Percentiles rank a stretch among this genome's conserved stretches.
Conservation (phyloP, 306 rosid genomes). For the Leucaena leucocephala region DNA sequence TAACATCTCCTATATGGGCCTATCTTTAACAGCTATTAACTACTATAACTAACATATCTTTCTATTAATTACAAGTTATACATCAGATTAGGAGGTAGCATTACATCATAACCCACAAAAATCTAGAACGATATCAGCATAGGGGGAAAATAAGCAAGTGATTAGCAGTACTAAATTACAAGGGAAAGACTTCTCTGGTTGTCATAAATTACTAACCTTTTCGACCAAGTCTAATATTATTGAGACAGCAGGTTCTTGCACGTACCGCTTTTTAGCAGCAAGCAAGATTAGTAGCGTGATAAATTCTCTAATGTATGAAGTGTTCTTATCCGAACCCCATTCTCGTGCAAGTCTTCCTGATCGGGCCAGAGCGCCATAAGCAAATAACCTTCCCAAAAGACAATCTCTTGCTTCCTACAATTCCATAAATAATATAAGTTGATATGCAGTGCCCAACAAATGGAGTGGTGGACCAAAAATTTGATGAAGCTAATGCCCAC, state of each 20-base stretch:
- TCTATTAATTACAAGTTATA: neutral
- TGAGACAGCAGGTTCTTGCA: conserved; percentile 91
- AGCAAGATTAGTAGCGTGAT: conserved; percentile 59
- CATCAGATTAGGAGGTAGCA: neutral
- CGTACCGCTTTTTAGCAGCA: conserved; percentile 81
- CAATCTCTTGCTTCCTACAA: conserved; percentile 91
- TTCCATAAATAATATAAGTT: conserved; percentile 34
- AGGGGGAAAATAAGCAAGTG: neutral
- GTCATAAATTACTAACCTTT: conserved; percentile 54
- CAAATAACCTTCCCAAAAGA: conserved; percentile 86
- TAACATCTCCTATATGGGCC: neutral
- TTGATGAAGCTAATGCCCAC: conserved; percentile 39
- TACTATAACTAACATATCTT: neutral
- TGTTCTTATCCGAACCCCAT: conserved; percentile 55
- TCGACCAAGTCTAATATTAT: conserved; percentile 72
- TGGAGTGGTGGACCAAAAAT: conserved; percentile 17
- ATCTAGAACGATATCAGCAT: conserved; percentile 7
- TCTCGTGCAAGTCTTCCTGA: conserved; percentile 76
- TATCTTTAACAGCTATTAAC: neutral
- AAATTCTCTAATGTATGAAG: conserved; percentile 66
- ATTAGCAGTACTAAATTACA: neutral
- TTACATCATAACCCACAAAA: neutral
- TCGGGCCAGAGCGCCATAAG: conserved; percentile 86
- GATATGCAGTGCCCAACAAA: conserved; percentile 24
- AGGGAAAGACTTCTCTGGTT: conserved; percentile 5